A percentile compares a stretch with the other conserved stretches of the same genome.
These are phyloP conservation scores for Colletotrichum tanaceti DNA, from an alignment of 2,329 filamentous ascomycete species.

Conservation along the genomic window DNA sequence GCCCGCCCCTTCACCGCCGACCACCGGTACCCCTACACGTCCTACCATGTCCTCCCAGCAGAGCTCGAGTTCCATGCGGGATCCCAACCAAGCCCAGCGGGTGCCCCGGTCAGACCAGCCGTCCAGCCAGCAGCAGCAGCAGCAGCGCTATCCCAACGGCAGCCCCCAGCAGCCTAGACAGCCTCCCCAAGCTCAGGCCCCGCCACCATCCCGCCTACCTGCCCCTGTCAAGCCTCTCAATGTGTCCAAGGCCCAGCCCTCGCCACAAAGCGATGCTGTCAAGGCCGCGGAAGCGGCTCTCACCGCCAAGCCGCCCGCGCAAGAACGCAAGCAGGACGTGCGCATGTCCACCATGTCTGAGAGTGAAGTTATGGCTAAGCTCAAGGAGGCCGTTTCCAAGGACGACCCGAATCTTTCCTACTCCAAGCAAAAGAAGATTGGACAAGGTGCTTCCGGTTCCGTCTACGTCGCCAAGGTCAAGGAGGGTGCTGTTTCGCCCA, in stretches of 20 bases:
- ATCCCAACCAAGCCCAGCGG: constrained; percentile 58
- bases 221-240: constrained; percentile 82
- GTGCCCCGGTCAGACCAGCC: constrained; percentile 61
- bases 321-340: constrained; percentile 87
- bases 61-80: constrained; percentile 59
- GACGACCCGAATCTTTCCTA: constrained; percentile 95
- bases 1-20: constrained; percentile 79
- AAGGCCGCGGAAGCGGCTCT: constrained; percentile 92
- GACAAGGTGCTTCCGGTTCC: constrained; percentile 96
- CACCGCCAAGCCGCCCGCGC: constrained; percentile 79
- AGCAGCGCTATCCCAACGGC: constrained; percentile 65
- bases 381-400: constrained; percentile 94
- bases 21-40: constrained; percentile 54
- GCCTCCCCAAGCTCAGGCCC: constrained; percentile 45
- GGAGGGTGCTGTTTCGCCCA: constrained; percentile 82
- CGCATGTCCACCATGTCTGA: constrained; percentile 99
- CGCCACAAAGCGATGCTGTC: constrained; percentile 72
- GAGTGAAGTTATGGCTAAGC: constrained; percentile 94
- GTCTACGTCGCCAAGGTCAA: constrained; percentile 98
- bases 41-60: constrained; percentile 63
- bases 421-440: constrained; percentile 99
- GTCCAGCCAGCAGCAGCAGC: constrained; percentile 53
- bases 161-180: constrained; percentile 62
- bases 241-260: constrained; percentile 72
- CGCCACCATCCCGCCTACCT: constrained; percentile 62